Base-by-base conservation (phyloP, 2,329 filamentous ascomycete species). In the Aspergillus pseudoviridinutans region DNA sequence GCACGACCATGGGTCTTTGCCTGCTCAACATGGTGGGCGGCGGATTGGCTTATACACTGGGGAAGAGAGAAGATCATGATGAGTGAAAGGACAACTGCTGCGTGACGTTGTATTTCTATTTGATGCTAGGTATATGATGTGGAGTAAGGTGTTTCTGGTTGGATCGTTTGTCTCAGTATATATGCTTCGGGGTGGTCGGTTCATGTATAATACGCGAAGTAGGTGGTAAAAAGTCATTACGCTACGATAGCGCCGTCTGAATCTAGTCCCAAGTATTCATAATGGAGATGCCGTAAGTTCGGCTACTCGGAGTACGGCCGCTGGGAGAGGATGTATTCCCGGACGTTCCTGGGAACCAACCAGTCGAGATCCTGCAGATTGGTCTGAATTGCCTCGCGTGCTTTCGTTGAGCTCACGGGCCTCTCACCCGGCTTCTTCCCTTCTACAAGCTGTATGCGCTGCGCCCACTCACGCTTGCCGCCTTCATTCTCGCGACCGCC, bases 11-110 rank as follows among this genome's bases (percentile, higher is more conserved):
- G 73, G 76, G 74, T 41, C 66, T 79, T 42, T 78, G 76, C 55
- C 66, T 78, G 57, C 71, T 71, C n/a, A 80, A 80, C 58, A 63
- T 80, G 64, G 67, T 80, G 29, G 72, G 74, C 44, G 78, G 78
- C 14, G 78, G 78, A 14, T 60, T 79, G 58, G 77, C 76, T 9
- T 80, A 80, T 67, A 74, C 73, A 4, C 65, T 79, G 57, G 77
- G 76, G 12, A 74, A 74, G 64, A 69, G 71, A 44, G 71, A 73
- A 41, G 71, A 74, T n/a, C 44, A 7, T 35, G 74, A 77, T 55
- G 74, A 74, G 17, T 65, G 69, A 38, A 52, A 59, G 3, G 22
- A 58, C 14, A 38, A 42, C 54, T 55, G 49, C 25, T 24, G 5
- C 28, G 51, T 53, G 29, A 17, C 42, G 50, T 46, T 32, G 32